Evolutionary conservation across 1,139 yeast species (phyloP), one percentile per base, ranked within the genome.

Genomic region (Eremothecium sinecaudum): DNA sequence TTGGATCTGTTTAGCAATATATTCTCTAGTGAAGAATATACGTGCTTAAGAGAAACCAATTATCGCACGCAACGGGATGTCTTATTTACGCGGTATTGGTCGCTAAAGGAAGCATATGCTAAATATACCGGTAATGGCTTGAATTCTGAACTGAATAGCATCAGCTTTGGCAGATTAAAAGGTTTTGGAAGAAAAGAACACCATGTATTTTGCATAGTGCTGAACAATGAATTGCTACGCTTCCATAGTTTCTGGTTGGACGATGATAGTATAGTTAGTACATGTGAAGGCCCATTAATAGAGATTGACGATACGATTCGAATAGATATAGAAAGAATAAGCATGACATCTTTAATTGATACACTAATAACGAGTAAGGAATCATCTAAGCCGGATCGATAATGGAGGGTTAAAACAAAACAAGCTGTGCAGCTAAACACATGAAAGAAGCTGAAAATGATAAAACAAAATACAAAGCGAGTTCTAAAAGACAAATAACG

Each of bases 51-150:
- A 9, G 22, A 16, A 5, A 19, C 18, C 7, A 21, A 41, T 10
- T 20, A 28, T 14, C 16, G 24, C n/a, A 25, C 28, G 10, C 11
- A 15, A 2, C 47, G 50, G 24, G 42, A 43, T 24, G 38, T 28
- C 16, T 43, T 49, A 2, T 74, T 69, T 50, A 71, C 76, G 20
- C 73, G 71, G 33, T 62, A 69, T 21, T 80, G 90, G 92, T 78
- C 90, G 0, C 51, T 79, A 36, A 80, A 80, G 48, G 92, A 80
- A 50, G 71, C 81, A 21, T 78, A 73, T 44, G 68, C 79, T 3
- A 80, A 79, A 46, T 66, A 65, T 17, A 44, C 69, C 4, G 90
- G 90, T 0, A 56, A 66, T 13, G 90, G 92, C 0, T 57, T 79
- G 18, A 71, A 75, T 41, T 59, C 67, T 12, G 75, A 75, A 28